Percentiles rank a stretch among this genome's conserved stretches.
phyloP scores from a whole-genome alignment of 1,284 basidiomycete genomes.

The Puccinia coronata region DNA sequence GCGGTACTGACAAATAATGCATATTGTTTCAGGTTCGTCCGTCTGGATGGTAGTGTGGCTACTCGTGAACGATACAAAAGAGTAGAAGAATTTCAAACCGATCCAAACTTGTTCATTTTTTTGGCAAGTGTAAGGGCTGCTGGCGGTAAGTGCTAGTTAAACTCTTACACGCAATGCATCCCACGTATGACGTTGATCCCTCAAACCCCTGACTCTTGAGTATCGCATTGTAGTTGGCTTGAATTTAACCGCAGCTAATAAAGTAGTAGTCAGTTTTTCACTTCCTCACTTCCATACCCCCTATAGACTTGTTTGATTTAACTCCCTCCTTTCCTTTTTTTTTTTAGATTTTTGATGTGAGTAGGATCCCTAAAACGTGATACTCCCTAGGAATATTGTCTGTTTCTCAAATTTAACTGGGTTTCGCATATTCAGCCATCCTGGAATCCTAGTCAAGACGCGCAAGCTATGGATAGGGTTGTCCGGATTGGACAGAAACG shows the following conservation, averaged over 20 bases:
- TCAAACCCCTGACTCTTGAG: neutral
- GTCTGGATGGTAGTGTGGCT: slow-evolving; percentile 42
- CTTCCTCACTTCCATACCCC: neutral
- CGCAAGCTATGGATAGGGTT: slow-evolving; percentile 47
- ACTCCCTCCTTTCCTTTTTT: neutral
- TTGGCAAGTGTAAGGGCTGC: slow-evolving; percentile 44
- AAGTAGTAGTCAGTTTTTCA: slow-evolving; percentile 36
- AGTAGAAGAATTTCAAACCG: slow-evolving; percentile 37
- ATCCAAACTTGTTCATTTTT: slow-evolving; percentile 39
- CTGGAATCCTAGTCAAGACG: slow-evolving; percentile 46
- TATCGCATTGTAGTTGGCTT: slow-evolving; percentile 17
- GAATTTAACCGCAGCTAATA: slow-evolving; percentile 47
- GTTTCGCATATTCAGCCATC: slow-evolving; percentile 15
- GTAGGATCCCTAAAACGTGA: neutral
- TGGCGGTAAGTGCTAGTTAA: slow-evolving; percentile 35
- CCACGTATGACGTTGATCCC: neutral
- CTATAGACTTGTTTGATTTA: neutral
- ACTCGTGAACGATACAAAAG: slow-evolving; percentile 27
- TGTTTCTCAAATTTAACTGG: neutral
- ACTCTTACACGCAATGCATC: neutral
- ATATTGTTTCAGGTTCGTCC: slow-evolving; percentile 19
- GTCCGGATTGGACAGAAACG: slow-evolving; percentile 45
- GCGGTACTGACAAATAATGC: neutral
- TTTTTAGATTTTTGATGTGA: slow-evolving; percentile 39
- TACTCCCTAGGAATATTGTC: neutral